Base-by-base conservation (phyloP, 208 protist genomes). In the Cochliopodium minus region DNA sequence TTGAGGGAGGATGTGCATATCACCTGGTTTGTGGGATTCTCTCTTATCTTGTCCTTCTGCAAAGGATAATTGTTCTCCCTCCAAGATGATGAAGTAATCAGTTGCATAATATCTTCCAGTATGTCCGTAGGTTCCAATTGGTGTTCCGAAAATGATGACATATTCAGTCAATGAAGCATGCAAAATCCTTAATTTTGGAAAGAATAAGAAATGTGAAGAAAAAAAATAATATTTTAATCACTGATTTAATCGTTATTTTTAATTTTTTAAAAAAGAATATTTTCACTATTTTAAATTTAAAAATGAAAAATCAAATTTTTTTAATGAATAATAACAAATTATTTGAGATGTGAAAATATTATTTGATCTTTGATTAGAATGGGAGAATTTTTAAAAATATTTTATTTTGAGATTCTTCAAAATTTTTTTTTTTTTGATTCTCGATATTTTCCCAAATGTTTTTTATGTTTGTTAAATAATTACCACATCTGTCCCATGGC, bases 401-500 rank as follows among this genome's bases (percentile, higher is more conserved):
- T n/a, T n/a, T n/a, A n/a, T n/a, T n/a, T n/a, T n/a, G n/a, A n/a
- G n/a, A n/a, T n/a, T n/a, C n/a, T n/a, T n/a, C n/a, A n/a, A n/a
- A n/a, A n/a, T n/a, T n/a, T n/a, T n/a, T n/a, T n/a, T n/a, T n/a
- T n/a, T n/a, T n/a, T n/a, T n/a, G n/a, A n/a, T n/a, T n/a, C n/a
- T n/a, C n/a, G n/a, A n/a, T n/a, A n/a, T n/a, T n/a, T n/a, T n/a
- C n/a, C n/a, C n/a, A n/a, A n/a, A n/a, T n/a, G n/a, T n/a, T n/a
- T n/a, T n/a, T n/a, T n/a, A n/a, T n/a, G n/a, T n/a, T n/a, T n/a
- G n/a, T n/a, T n/a, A n/a, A n/a, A n/a, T n/a, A n/a, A n/a, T n/a
- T n/a, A n/a, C n/a, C n/a, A n/a, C 80, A 87, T 87, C 26, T 72
- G 67, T 49, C 84, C 81, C 84, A 90, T 90, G 9, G 81, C 81